Conservation (phyloP, 2,329 filamentous ascomycete species). For the Simplicillium sp. region DNA sequence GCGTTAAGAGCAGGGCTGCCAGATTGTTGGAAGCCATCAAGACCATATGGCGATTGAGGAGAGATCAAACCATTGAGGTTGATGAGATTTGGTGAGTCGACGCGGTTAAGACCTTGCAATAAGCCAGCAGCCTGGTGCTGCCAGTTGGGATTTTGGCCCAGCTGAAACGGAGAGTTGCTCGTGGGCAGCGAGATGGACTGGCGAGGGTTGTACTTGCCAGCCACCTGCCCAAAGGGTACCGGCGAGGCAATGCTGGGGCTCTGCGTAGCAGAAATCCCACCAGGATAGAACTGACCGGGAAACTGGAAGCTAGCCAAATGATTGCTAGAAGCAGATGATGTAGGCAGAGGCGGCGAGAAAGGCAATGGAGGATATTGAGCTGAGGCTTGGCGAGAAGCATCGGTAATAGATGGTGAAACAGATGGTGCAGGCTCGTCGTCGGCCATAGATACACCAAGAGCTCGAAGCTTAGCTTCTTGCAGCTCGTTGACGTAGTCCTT, state of each 20-base stretch:
- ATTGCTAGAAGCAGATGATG: slow-evolving; percentile 68
- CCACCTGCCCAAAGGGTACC: slow-evolving; percentile 53
- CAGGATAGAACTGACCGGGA: slow-evolving; percentile 48
- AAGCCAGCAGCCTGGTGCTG: slow-evolving; percentile 43
- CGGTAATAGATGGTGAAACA: slow-evolving; percentile 55
- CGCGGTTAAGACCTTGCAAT: slow-evolving; percentile 41
- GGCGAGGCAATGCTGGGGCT: slow-evolving; percentile 63
- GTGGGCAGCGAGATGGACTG: slow-evolving; percentile 62
- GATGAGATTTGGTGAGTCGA: slow-evolving; percentile 54
- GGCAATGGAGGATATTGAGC: slow-evolving; percentile 66
- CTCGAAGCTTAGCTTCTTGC: slow-evolving; percentile 84
- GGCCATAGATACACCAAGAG: slow-evolving; percentile 76
- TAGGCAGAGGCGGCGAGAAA: slow-evolving; percentile 75
- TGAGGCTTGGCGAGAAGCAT: slow-evolving; percentile 59
- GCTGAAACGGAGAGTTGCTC: slow-evolving; percentile 57
- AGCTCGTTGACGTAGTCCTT: slow-evolving; percentile 74
- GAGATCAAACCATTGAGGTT: slow-evolving; percentile 49
- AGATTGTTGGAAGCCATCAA: slow-evolving; percentile 35
- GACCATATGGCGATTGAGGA: slow-evolving; percentile 53
- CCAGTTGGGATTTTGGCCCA: slow-evolving; percentile 50
- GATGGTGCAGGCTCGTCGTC: slow-evolving; percentile 59
- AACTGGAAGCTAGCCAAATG: slow-evolving; percentile 50
- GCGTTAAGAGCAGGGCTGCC: slow-evolving; percentile 31
- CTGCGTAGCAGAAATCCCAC: slow-evolving; percentile 49
- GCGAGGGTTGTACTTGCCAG: slow-evolving; percentile 54